phyloP scores from a whole-genome alignment of 2,329 filamentous ascomycete species.

The Alternaria consortialis region DNA sequence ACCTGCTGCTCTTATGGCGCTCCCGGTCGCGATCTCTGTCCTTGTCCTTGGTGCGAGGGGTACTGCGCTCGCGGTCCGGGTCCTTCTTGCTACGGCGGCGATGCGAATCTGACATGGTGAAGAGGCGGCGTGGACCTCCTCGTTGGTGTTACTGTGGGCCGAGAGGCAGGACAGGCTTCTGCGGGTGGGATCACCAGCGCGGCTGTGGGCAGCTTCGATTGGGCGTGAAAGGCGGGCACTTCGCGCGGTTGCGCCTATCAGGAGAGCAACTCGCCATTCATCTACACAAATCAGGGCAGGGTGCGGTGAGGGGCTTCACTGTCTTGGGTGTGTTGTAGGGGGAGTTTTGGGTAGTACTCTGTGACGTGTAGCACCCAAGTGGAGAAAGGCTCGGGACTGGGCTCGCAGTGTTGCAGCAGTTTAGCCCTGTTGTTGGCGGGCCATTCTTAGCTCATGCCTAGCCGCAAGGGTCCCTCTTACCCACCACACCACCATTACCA shows the following conservation, averaged over 20 bases:
- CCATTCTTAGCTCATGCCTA: constrained; percentile 5
- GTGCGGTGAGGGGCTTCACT: constrained; percentile 15
- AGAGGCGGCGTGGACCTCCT: constrained; percentile 26
- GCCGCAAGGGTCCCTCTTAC: constrained; percentile 6
- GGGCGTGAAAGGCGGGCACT: constrained; percentile 33
- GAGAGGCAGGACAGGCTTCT: constrained; percentile 24
- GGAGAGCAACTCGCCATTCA: constrained; percentile 39
- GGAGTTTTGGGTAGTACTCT: constrained; percentile 24
- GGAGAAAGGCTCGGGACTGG: constrained; percentile 18
- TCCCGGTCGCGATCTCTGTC: constrained; percentile 33
- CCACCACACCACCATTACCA: constrained; percentile 7
- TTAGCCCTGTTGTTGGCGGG: not conserved
- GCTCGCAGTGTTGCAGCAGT: not conserved
- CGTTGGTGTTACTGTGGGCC: constrained; percentile 32
- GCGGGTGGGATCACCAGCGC: constrained; percentile 38
- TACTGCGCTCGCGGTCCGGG: constrained; percentile 36
- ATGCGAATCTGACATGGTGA: constrained; percentile 44
- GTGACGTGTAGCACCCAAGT: constrained; percentile 30
- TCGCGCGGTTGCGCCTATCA: constrained; percentile 45
- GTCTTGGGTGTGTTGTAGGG: constrained; percentile 19
- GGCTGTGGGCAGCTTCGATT: constrained; percentile 43
- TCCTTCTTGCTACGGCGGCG: constrained; percentile 51
- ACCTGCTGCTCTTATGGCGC: constrained; percentile 38
- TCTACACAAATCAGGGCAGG: constrained; percentile 27
- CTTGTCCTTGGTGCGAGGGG: constrained; percentile 38